Evolutionary conservation across 2,329 filamentous ascomycete species (phyloP), one percentile per base, ranked within the genome.

Genomic region (Leptographium lundbergii): DNA sequence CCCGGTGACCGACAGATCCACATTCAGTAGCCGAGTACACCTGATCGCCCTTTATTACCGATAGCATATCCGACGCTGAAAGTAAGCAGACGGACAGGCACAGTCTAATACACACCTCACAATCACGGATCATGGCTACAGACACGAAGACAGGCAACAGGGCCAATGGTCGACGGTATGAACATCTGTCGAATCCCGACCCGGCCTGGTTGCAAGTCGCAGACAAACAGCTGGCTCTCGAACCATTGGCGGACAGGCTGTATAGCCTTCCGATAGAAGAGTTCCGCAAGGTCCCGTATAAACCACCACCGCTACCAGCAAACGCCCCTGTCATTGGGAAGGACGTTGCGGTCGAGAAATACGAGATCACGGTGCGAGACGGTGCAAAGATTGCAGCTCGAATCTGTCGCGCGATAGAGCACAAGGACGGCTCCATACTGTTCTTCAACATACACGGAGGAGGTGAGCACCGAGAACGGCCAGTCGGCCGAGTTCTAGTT

Each of bases 211-310:
- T 57, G 24, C 29, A 50, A 3, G 57, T 61, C 1, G 57, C 57
- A 5, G 57, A 59, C 3, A 57, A 58, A 27, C 57, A 61, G 2
- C 42, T 27, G 9, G 29, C 14, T 4, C 22, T 61, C 17, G 59
- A 59, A 3, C n/a, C 11, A 13, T 10, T 54, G 27, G 50, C 39
- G 5, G 45, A 53, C 29, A 54, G 55, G 54, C 32, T 57, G 32
- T 61, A 22, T 45, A 32, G 50, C 17, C 45, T 61, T 14, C 60
- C 57, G 11, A 45, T 61, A 2, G 39, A 34, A 5, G 60, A 61
- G 54, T 57, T 61, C 14, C 60, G 57, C 29, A 61, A 61, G 54
- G 42, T 61, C 2, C 57, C 60, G n/a, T 61, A 61, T 45, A 59
- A 19, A n/a, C 48, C 54, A 13, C 29, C 57, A 5, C 50, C 54